A percentile compares a stretch with the other conserved stretches of the same genome.
phyloP scores from a whole-genome alignment of 331 rosid genomes.

The Prunus yedoensis region DNA sequence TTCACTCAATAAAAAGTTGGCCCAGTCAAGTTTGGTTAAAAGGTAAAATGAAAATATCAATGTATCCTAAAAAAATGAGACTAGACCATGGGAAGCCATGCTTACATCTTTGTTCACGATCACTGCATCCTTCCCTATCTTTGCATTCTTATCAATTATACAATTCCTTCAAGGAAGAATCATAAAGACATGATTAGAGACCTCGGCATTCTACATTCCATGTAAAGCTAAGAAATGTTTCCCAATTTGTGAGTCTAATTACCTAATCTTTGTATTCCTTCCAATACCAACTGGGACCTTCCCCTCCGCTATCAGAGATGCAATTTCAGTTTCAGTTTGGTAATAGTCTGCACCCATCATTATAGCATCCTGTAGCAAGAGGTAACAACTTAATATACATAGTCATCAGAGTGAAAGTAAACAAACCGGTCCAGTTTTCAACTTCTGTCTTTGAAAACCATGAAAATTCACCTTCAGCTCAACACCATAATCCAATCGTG shows the following conservation, averaged over 20 bases:
- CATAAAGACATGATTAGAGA: conserved; percentile 11
- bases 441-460: neutral
- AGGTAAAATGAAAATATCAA: conserved; percentile 1
- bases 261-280: conserved; percentile 71
- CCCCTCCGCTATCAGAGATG: conserved; percentile 58
- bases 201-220: neutral
- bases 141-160: conserved; percentile 88
- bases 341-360: conserved; percentile 91
- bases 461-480: conserved; percentile 55
- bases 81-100: neutral
- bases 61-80: neutral
- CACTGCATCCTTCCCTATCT: conserved; percentile 73
- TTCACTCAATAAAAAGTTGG: neutral
- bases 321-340: conserved; percentile 86
- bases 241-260: conserved; percentile 26
- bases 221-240: neutral
- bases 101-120: conserved; percentile 86
- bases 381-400: neutral
- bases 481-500: conserved; percentile 75
- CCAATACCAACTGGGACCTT: conserved; percentile 92
- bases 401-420: neutral
- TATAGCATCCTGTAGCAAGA: conserved; percentile 57
- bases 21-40: neutral
- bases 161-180: conserved; percentile 60
- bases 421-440: neutral